Evolutionary conservation across 768 basidiomycete genomes (phyloP), one percentile per base, ranked within the genome.

Genomic region (Lentinula raphanica): DNA sequence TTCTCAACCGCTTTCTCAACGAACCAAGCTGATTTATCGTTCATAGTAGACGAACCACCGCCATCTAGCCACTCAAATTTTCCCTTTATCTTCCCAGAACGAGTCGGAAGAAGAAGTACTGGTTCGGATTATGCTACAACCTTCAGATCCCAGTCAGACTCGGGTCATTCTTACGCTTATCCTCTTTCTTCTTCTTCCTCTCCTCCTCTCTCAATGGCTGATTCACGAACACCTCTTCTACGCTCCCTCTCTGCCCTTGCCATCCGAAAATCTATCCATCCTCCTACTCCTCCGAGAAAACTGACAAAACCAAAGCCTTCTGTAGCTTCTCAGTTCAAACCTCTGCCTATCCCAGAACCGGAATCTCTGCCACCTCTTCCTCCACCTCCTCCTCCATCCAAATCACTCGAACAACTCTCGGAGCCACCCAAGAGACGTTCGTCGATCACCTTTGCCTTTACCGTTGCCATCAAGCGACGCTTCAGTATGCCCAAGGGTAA

Each of bases 81-180:
- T 39, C 51, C 32, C 3, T 53, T 53, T 36, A 50, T 50, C 31
- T 50, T 50, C n/a, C 31, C 42, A 44, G 42, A 44, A 21, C 27
- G 13, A 48, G 27, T 36, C 19, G 35, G 31, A 7, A 50, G 51
- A 53, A 53, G 51, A 40, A 39, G 21, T 39, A 23, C 35, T 23
- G 40, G 36, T 39, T 23, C 23, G 23, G 51, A 53, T 53, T 39
- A 53, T 53, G 51, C 23, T 21, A 36, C 36, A 53, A 53, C 51
- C 51, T 53, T 53, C 36, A 36, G 23, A 36, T 53, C 51, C 36
- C 51, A 53, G 35, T 53, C 51, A 15, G 51, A 53, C 35, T 53
- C 51, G 19, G 51, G 51, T 23, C 51, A 53, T 53, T 39, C 23
- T 53, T 53, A 53, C 51, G 51, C 51, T 53, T 39, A 39, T 53